Evolutionary conservation across 2,329 filamentous ascomycete genomes (phyloP), one percentile per base, ranked within the genome.

Genomic region (Thielaviopsis populi): DNA sequence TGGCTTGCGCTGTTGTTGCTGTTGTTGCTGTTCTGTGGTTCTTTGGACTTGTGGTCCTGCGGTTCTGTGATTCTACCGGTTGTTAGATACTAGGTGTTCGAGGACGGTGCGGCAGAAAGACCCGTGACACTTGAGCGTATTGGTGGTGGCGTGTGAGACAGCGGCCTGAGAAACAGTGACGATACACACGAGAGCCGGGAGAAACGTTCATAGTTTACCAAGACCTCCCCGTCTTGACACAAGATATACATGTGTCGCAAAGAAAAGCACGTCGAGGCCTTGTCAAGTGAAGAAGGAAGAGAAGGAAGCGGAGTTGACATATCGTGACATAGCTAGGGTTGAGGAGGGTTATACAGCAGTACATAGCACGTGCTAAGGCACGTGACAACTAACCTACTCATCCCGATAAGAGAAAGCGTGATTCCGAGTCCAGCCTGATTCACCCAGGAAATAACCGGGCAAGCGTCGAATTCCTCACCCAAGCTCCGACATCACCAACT

Each of bases 381-480:
- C 59, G 43, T 61, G 59, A 48, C 1, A 3, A 1, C 4, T n/a
- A n/a, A 30, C 50, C 50, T 54, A 33, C 22, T 42, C 41, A 30
- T 61, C 42, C 59, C 59, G 59, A 61, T 40, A 17, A 8, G n/a
- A 13, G 59, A 43, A 43, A 61, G 30, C 41, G 19, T 48, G 13
- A 37, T 54, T 65, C 59, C 63, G 59, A 59, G 40, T 27, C 46
- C 42, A 65, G 63, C 61, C 56, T 63, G 59, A 63, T 63, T 66
- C 60, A 61, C n/a, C 64, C 64, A 40, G 43, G 43, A 60, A 63
- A 63, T 66, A 66, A 30, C 61, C 64, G 64, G 54, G 40, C 30
- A 62, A 65, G 63, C 60, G 63, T 65, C 27, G 63, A 65, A 50
- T 65, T 65, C 63, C 63, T 64, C 63, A 64, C 58, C 63, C 59